phyloP scores from a whole-genome alignment of 2,329 filamentous ascomycete species.

The Chalaropsis ovoidea region DNA sequence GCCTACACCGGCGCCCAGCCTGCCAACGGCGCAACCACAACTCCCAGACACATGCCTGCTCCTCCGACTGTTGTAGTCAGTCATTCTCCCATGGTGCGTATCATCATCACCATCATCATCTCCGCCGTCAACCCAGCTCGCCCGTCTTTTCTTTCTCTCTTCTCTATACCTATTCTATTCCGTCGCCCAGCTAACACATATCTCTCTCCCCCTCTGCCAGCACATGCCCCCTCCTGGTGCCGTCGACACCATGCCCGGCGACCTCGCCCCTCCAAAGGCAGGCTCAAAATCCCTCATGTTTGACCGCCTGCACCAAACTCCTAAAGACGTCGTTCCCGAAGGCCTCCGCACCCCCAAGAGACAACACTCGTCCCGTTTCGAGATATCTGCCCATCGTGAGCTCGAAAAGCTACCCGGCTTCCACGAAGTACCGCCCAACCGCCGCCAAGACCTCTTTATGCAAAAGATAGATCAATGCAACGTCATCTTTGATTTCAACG shows the following conservation, averaged over 20 bases:
- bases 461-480: constrained; percentile 99
- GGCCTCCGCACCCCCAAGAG: constrained; percentile 90
- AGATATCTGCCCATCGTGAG: constrained; percentile 93
- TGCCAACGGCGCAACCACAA: constrained; percentile 44
- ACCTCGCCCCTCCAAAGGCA: constrained; percentile 86
- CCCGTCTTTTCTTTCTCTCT: constrained; percentile 17
- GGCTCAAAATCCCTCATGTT: constrained; percentile 82
- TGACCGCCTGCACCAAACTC: constrained; percentile 81
- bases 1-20: constrained; percentile 34
- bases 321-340: constrained; percentile 84
- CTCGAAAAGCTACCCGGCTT: constrained; percentile 96
- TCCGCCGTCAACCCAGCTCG: constrained; percentile 22
- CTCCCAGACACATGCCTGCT: constrained; percentile 53
- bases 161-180: background rate
- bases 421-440: constrained; percentile 90
- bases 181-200: background rate
- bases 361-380: constrained; percentile 94
- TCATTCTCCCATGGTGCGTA: constrained; percentile 76
- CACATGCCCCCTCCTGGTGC: constrained; percentile 87
- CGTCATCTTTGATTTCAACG: constrained; percentile 99
- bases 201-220: constrained; percentile 36
- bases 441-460: constrained; percentile 95
- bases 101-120: constrained; percentile 27
- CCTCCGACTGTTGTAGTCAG: constrained; percentile 90
- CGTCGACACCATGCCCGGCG: constrained; percentile 95